These are phyloP conservation scores for Cercospora zeina DNA, from an alignment of 2,329 filamentous ascomycete genomes.

Conservation along the genomic window DNA sequence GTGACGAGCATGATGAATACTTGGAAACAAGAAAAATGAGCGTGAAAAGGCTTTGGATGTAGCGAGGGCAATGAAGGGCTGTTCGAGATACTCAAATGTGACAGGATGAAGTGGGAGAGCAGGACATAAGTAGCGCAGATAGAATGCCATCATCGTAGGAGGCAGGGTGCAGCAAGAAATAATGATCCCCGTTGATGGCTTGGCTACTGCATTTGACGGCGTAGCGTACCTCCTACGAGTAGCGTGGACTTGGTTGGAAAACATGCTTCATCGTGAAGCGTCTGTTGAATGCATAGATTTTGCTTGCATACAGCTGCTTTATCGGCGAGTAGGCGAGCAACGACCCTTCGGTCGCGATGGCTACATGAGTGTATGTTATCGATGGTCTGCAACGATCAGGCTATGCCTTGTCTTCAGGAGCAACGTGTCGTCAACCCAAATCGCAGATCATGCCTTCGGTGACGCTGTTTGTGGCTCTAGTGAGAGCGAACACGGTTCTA, in stretches of 20 bases:
- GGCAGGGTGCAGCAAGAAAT: background rate
- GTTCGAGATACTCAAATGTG: background rate
- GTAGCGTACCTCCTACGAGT: background rate
- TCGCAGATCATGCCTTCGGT: background rate
- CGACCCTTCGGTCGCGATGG: too few relatives aligned
- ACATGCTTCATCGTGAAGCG: background rate
- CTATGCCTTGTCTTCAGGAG: background rate
- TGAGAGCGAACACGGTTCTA: background rate
- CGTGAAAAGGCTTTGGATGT: background rate
- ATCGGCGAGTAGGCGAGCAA: too few relatives aligned
- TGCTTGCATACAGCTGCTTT: background rate
- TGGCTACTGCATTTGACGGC: background rate
- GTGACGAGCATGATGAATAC: conserved; percentile 6
- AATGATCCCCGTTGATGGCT: background rate
- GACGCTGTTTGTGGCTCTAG: background rate
- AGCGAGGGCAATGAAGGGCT: background rate
- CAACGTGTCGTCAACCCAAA: background rate
- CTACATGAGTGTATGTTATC: background rate
- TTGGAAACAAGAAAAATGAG: background rate
- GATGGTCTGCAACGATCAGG: background rate
- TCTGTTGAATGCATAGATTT: background rate
- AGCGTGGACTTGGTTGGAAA: background rate
- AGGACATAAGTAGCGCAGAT: background rate
- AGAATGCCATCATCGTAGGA: background rate
- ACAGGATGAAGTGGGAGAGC: background rate